Evolutionary conservation across 768 basidiomycete genomes (phyloP).

Genomic region (Mycena rebaudengoi): DNA sequence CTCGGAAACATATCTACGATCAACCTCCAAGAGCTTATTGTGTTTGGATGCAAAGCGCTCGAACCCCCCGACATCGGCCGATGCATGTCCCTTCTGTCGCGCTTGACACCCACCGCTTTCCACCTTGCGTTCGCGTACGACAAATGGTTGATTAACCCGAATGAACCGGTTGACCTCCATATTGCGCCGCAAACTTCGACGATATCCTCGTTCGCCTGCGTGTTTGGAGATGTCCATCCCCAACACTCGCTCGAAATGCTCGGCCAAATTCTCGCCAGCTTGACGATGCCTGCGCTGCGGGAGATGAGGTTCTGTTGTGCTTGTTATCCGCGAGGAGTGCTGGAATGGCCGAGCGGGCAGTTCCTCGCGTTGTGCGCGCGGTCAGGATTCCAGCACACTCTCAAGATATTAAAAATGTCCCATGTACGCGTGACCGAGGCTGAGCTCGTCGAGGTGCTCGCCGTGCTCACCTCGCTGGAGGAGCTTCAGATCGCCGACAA

Average conservation of each 20-base stretch:
- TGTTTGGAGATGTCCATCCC: background rate
- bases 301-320: background rate
- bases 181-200: constrained; percentile 8
- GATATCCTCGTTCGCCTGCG: constrained; percentile 1
- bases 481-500: constrained; percentile 12
- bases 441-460: constrained; percentile 6
- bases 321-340: constrained; percentile 1
- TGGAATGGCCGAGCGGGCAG: background rate
- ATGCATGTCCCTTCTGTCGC: constrained; percentile 2
- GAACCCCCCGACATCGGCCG: background rate
- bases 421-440: constrained; percentile 6
- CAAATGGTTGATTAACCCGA: background rate
- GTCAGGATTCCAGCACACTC: constrained; percentile 6
- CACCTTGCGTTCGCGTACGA: constrained; percentile 1
- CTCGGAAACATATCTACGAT: constrained; percentile 3
- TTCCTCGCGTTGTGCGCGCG: constrained; percentile 5
- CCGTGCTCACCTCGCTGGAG: constrained; percentile 3
- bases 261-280: constrained; percentile 12
- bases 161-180: background rate
- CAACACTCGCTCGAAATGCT: constrained; percentile 2
- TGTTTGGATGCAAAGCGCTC: constrained; percentile 6
- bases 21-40: background rate
- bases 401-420: constrained; percentile 2
- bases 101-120: constrained; percentile 5
- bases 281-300: constrained; percentile 7